These are phyloP conservation scores for Asterophora lycoperdoides DNA, from an alignment of 768 basidiomycete genomes.

Conservation along the genomic window DNA sequence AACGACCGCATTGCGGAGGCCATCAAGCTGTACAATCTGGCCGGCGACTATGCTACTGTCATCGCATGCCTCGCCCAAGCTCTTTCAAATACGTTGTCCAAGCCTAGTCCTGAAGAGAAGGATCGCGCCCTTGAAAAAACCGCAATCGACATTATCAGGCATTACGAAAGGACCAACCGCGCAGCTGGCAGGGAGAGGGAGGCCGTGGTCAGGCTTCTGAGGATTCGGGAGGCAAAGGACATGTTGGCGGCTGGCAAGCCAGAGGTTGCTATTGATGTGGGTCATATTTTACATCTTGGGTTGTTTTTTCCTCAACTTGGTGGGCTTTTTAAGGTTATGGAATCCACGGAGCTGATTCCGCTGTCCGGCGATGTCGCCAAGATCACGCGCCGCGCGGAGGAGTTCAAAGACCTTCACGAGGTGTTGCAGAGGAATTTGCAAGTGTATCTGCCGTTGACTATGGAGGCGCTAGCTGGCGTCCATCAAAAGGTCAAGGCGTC, in stretches of 20 bases:
- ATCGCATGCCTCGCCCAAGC: conserved; percentile 83
- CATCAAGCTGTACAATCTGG: conserved; percentile 93
- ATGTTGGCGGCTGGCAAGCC: conserved; percentile 66
- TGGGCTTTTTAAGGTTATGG: conserved; percentile 60
- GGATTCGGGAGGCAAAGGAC: conserved; percentile 77
- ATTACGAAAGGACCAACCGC: conserved; percentile 75
- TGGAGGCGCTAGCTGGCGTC: conserved; percentile 85
- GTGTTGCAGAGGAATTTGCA: conserved; percentile 87
- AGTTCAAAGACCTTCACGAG: conserved; percentile 85
- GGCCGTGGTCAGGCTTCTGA: conserved; percentile 68
- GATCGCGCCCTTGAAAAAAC: conserved; percentile 65
- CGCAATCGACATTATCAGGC: conserved; percentile 71
- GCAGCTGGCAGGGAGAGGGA: conserved; percentile 70
- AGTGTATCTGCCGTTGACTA: conserved; percentile 81
- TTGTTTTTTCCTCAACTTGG: neutral
- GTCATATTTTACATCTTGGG: conserved; percentile 22
- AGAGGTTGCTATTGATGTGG: conserved; percentile 80
- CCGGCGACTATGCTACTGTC: conserved; percentile 86
- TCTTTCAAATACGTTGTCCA: conserved; percentile 75
- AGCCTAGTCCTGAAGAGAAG: conserved; percentile 60
- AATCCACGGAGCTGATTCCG: conserved; percentile 83
- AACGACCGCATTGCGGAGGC: conserved; percentile 86
- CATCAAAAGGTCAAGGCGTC: conserved; percentile 75
- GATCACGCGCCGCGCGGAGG: conserved; percentile 82
- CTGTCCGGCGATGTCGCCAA: conserved; percentile 80